Conservation (phyloP, 192 early-diverging fungal species). For the Umbelopsis vinacea region DNA sequence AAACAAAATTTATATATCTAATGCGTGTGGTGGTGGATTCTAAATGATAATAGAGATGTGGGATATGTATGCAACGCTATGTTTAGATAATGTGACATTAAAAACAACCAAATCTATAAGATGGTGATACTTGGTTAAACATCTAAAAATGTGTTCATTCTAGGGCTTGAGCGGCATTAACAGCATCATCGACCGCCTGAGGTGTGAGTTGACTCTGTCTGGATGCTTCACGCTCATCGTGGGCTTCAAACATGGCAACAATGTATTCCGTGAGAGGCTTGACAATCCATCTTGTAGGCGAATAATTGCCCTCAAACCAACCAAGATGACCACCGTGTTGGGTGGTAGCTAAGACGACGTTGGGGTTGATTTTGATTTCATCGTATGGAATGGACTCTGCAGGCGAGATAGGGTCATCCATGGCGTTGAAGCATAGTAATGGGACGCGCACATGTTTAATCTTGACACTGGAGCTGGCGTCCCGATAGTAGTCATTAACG, state of each 20-base stretch:
- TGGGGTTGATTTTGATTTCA: conserved; percentile 76
- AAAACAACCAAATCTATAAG: no score
- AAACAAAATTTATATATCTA: no score
- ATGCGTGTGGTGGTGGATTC: no score
- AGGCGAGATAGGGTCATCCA: conserved; percentile 91
- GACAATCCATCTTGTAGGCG: conserved; percentile 62
- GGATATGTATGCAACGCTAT: no score
- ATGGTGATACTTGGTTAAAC: background rate
- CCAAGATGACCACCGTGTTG: conserved; percentile 89
- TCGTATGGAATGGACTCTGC: conserved; percentile 69
- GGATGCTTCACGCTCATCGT: conserved; percentile 16
- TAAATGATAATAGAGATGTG: no score
- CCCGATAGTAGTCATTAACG: conserved; percentile 80
- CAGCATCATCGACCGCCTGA: conserved; percentile 11
- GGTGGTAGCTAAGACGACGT: conserved; percentile 81
- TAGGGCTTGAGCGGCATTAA: conserved; percentile 17
- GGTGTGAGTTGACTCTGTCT: conserved; percentile 1
- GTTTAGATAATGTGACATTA: no score
- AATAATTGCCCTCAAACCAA: conserved; percentile 70
- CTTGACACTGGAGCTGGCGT: conserved; percentile 63
- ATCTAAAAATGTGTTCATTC: background rate
- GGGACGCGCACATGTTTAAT: conserved; percentile 75
- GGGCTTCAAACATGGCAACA: conserved; percentile 55
- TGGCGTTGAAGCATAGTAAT: conserved; percentile 79
- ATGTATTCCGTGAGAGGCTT: conserved; percentile 73